A percentile compares a stretch with the other conserved stretches of the same genome.
These are phyloP conservation scores for Neostapfia colusana DNA, from an alignment of 176 grass and related monocot genomes.

Conservation along the genomic window DNA sequence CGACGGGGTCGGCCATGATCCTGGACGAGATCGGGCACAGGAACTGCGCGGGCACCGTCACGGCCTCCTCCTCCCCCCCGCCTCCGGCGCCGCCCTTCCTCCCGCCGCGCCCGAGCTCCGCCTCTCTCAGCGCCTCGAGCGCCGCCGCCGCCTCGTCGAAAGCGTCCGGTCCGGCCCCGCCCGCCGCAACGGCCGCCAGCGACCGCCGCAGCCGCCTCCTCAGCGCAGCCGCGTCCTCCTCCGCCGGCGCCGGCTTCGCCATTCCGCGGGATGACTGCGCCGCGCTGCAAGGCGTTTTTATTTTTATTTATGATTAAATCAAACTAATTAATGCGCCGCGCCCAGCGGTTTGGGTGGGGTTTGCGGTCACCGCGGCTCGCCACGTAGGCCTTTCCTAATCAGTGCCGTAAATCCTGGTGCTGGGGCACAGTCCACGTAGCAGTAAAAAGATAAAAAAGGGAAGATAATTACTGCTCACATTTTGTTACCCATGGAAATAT, in stretches of 20 bases:
- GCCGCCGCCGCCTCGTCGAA: slow-evolving; percentile 60
- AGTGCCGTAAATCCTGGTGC: background rate
- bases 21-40: slow-evolving; percentile 72
- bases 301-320: background rate
- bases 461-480: background rate
- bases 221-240: slow-evolving; percentile 36
- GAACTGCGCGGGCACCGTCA: slow-evolving; percentile 49
- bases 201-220: slow-evolving; percentile 47
- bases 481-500: background rate
- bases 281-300: background rate
- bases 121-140: slow-evolving; percentile 51
- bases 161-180: slow-evolving; percentile 30
- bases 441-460: background rate
- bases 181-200: slow-evolving; percentile 39
- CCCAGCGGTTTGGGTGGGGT: slow-evolving; percentile 9
- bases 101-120: slow-evolving; percentile 38
- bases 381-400: background rate
- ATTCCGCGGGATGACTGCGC: slow-evolving; percentile 33
- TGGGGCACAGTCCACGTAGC: background rate
- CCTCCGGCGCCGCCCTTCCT: slow-evolving; percentile 15
- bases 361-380: background rate
- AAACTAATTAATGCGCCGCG: slow-evolving; percentile 5
- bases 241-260: slow-evolving; percentile 45
- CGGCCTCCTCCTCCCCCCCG: slow-evolving; percentile 12
- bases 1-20: slow-evolving; percentile 80